Evolutionary conservation across 2,329 filamentous ascomycete genomes (phyloP).

Genomic region (Aspergillus amoenus): DNA sequence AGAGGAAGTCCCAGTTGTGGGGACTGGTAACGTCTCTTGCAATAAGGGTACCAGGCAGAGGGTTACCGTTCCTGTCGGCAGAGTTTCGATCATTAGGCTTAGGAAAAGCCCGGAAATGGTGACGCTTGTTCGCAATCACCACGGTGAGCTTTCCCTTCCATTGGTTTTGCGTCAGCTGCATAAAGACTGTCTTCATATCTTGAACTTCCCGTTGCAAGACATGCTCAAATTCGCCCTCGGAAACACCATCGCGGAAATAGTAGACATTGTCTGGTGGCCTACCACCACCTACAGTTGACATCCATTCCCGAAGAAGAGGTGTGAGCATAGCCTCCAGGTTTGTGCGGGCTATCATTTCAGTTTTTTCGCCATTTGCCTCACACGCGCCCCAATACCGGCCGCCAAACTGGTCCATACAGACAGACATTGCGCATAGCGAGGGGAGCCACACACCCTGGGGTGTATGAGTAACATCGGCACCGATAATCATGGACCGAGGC

Average conservation of each 20-base stretch:
- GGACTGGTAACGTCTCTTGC: constrained; percentile 89
- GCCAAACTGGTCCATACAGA: constrained; percentile 70
- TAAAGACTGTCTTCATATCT: constrained; percentile 65
- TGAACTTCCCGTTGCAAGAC: constrained; percentile 77
- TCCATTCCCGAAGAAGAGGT: constrained; percentile 66
- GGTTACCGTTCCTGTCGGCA: constrained; percentile 75
- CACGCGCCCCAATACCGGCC: constrained; percentile 76
- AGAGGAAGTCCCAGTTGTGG: constrained; percentile 84
- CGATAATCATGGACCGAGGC: constrained; percentile 73
- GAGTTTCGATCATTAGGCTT: constrained; percentile 48
- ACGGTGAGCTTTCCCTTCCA: constrained; percentile 72
- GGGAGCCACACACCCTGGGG: constrained; percentile 64
- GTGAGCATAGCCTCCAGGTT: constrained; percentile 69
- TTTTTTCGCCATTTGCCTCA: constrained; percentile 78
- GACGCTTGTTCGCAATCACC: constrained; percentile 86
- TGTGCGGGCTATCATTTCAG: constrained; percentile 70
- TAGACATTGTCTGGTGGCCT: constrained; percentile 70
- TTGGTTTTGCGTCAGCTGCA: constrained; percentile 33
- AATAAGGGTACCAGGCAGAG: constrained; percentile 81
- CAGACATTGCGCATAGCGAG: constrained; percentile 85
- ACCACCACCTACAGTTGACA: constrained; percentile 53
- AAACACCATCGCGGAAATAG: constrained; percentile 91
- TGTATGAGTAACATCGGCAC: constrained; percentile 86
- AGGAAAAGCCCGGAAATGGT: constrained; percentile 92
- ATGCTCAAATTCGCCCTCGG: constrained; percentile 78